These are phyloP conservation scores for Neurospora tetraspora DNA, from an alignment of 495 filamentous ascomycete genomes.

Conservation along the genomic window DNA sequence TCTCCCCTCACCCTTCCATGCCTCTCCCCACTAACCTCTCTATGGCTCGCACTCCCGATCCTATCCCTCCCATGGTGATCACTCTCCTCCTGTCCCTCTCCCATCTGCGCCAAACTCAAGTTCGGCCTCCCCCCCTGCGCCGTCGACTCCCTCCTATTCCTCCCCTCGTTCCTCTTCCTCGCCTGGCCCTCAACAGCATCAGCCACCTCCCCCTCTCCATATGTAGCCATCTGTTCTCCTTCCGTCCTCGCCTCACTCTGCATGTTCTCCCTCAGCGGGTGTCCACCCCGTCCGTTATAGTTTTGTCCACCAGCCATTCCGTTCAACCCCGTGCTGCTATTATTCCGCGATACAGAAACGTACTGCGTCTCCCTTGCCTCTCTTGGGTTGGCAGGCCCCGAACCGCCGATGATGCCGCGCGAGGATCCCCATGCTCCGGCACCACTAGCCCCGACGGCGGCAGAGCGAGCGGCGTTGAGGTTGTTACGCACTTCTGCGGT, in stretches of 20 bases:
- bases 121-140: not conserved
- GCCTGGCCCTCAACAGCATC: slow-evolving; percentile 33
- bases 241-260: slow-evolving; percentile 27
- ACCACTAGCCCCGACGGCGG: not conserved
- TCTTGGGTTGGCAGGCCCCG: slow-evolving; percentile 9
- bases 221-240: slow-evolving; percentile 46
- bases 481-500: slow-evolving; percentile 3
- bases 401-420: slow-evolving; percentile 27
- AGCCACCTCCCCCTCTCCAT: slow-evolving; percentile 46
- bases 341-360: not conserved
- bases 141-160: not conserved
- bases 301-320: not conserved
- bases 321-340: not conserved
- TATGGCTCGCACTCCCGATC: not conserved
- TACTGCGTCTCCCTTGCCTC: slow-evolving; percentile 10
- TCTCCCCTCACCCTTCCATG: slow-evolving; percentile 17
- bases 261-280: not conserved
- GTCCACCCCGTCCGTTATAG: not conserved
- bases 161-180: slow-evolving; percentile 9
- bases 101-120: not conserved
- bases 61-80: not conserved
- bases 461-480: not conserved
- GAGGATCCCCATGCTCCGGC: slow-evolving; percentile 19
- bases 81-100: not conserved
- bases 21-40: not conserved